Base-by-base conservation (phyloP, 345 rosid genomes). In the Adansonia digitata region DNA sequence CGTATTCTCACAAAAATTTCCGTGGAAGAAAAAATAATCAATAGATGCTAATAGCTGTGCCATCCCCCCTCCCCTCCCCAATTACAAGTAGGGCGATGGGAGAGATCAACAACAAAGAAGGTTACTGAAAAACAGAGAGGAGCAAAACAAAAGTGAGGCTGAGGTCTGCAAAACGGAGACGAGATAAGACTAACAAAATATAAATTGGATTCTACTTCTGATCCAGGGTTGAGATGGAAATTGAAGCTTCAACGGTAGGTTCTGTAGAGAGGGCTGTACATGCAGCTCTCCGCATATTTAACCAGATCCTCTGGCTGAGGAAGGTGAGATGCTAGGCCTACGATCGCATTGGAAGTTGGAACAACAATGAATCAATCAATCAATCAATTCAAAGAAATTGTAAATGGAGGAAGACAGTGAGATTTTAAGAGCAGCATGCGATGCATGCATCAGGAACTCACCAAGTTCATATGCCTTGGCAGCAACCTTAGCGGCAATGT, bases 401-500 rank as follows among this genome's bases (percentile, higher is more conserved):
- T n/a, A n/a, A n/a, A n/a, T 14, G n/a, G 27, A 42, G 13, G 15
- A 1, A 64, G 20, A 31, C 3, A 13, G 74, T 17, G 39, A 5
- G 37, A 4, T 26, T 26, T 27, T 14, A 12, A 13, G n/a, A 13
- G n/a, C n/a, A n/a, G n/a, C n/a, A n/a, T n/a, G n/a, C n/a, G n/a
- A n/a, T n/a, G n/a, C n/a, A n/a, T n/a, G n/a, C n/a, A 22, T 2
- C 15, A 15, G 29, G 35, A 57, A 78, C 93, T 85, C 70, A 94
- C 98, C 97, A 18, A 93, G 97, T 78, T 93, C 96, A 79, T 95
- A 95, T 65, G 89, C 94, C 83, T 87, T 95, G 22, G 93, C 97
- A 57, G 98, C 99, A 14, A 95, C 98, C 49, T 81, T 84, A 45
- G 97, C 97, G 39, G 98, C 97, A 65, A 95, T 95, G 60, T 84